phyloP scores from a whole-genome alignment of 1,284 basidiomycete species.

The Puccinia triticina region DNA sequence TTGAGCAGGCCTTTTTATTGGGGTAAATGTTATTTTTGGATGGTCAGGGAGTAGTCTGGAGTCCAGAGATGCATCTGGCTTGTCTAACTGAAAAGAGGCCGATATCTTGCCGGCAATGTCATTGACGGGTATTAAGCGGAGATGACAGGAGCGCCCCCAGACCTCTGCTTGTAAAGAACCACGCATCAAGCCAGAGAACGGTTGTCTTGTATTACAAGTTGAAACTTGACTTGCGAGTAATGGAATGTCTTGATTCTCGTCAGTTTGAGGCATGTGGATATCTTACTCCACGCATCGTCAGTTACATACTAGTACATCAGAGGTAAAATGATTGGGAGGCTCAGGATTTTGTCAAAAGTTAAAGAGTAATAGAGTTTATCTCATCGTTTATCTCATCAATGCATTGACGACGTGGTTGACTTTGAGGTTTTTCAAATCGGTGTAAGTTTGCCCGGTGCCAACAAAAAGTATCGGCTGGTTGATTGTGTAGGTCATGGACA shows the following conservation, averaged over 20 bases:
- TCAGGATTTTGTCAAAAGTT: background rate
- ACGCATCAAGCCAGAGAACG: too few species aligned
- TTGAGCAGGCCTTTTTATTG: too few species aligned
- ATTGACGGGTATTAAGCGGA: too few species aligned
- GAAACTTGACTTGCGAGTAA: too few species aligned
- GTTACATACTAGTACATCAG: background rate
- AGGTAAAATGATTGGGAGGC: background rate
- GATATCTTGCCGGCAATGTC: too few species aligned
- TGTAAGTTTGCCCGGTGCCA: conserved; percentile 85
- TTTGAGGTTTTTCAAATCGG: conserved; percentile 81
- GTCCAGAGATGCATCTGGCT: too few species aligned
- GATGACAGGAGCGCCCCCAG: too few species aligned
- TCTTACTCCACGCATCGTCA: background rate
- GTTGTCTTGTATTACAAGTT: too few species aligned
- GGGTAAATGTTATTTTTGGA: too few species aligned
- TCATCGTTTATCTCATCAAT: conserved; percentile 71
- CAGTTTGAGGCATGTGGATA: background rate
- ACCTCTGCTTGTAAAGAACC: too few species aligned
- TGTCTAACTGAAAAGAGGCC: too few species aligned
- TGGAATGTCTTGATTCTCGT: background rate
- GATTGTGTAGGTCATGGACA: conserved; percentile 96
- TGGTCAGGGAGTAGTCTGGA: too few species aligned
- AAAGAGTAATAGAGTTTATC: conserved; percentile 58
- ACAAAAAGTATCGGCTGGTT: conserved; percentile 95
- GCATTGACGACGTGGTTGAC: conserved; percentile 92